Evolutionary conservation across 257 asterid species (phyloP), one percentile per base, ranked within the genome.

Genomic region (Solanum acaule): DNA sequence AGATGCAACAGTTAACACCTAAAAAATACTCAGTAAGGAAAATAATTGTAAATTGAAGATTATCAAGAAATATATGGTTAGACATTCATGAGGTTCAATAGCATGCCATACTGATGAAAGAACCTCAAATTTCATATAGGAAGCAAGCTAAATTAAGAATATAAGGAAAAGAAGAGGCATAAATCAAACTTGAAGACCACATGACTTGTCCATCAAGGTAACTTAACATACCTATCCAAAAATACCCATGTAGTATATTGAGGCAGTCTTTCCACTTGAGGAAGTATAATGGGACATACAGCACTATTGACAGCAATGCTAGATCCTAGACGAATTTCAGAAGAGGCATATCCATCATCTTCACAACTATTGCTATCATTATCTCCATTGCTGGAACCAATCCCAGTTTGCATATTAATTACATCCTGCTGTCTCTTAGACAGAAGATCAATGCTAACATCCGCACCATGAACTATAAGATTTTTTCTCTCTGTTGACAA

Each of bases 371-470:
- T 91, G 88, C 98, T 93, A 87, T 89, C 98, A 56, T 89, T 92
- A 90, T 94, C 95, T 88, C 93, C 98, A 88, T 91, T 90, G 88
- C 93, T 88, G 46, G 93, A 91, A 88, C 92, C 94, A 79, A 97
- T 93, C 68, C 97, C 98, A 87, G 90, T 93, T 88, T 94, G 98
- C 96, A 94, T 91, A 88, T 94, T 94, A 90, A 94, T 91, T 83
- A 98, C 98, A 92, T 95, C 98, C 91, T 92, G 94, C 91, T 95
- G 98, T 92, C 99, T 95, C 92, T 94, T 96, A 52, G 98, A 95
- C 89, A 97, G 92, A 89, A 95, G 92, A 90, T 96, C 95, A 75
- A 93, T 89, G 77, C 93, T 90, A 88, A 90, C 89, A 88, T 92
- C 94, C 25, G 90, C 90, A 87, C 91, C 90, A 90, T 68, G 87